Percentiles rank a stretch among this genome's conserved stretches.
Evolutionary conservation across 2,329 filamentous ascomycete species (phyloP).

Genomic region (Aspergillus flavus): DNA sequence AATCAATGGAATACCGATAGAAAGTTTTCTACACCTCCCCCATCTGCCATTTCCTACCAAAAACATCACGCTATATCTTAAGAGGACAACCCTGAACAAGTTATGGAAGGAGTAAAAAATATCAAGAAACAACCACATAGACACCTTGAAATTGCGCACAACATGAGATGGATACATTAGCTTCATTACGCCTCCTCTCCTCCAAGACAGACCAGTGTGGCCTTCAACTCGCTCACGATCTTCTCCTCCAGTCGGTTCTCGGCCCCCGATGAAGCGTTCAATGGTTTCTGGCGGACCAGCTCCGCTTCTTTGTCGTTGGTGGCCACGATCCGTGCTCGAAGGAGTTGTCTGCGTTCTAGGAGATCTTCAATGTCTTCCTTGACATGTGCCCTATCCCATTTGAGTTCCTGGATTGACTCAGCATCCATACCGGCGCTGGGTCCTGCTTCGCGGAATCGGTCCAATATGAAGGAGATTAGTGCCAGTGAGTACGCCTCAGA

Average conservation of each 20-base stretch:
- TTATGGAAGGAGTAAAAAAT: slow-evolving; percentile 6
- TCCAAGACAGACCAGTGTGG: slow-evolving; percentile 48
- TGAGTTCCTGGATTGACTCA: slow-evolving; percentile 68
- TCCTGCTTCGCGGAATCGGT: slow-evolving; percentile 64
- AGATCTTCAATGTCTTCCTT: slow-evolving; percentile 84
- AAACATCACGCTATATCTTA: background rate
- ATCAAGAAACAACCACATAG: slow-evolving; percentile 12
- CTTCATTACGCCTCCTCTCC: slow-evolving; percentile 38
- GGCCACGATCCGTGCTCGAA: slow-evolving; percentile 74
- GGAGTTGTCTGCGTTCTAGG: slow-evolving; percentile 67
- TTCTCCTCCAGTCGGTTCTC: slow-evolving; percentile 75
- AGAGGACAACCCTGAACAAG: background rate
- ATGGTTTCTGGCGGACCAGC: slow-evolving; percentile 52
- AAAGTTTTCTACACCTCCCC: background rate
- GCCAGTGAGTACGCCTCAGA: slow-evolving; percentile 79
- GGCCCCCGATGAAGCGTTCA: slow-evolving; percentile 45
- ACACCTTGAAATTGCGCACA: slow-evolving; percentile 4
- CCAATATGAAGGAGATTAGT: slow-evolving; percentile 73
- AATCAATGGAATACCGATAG: background rate
- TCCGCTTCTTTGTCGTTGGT: slow-evolving; percentile 72
- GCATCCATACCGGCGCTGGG: slow-evolving; percentile 61
- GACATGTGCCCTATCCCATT: slow-evolving; percentile 72
- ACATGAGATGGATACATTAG: background rate
- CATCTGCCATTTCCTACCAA: background rate
- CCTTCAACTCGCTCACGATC: slow-evolving; percentile 69